Evolutionary conservation across 2,329 filamentous ascomycete species (phyloP).

Genomic region (Fusarium austroafricanum): DNA sequence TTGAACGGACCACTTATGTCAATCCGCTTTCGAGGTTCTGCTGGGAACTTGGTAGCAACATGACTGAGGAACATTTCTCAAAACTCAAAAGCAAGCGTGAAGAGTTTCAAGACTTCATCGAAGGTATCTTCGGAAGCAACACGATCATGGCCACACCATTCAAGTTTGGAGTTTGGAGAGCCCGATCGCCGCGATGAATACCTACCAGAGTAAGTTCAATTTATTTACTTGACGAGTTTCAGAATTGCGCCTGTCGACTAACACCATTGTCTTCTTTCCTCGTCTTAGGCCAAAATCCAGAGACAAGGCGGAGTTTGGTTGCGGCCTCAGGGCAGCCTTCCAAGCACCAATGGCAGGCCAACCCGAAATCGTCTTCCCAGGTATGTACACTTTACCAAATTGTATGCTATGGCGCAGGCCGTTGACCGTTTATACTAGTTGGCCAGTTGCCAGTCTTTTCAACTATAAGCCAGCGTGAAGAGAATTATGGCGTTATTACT

Average conservation of each 20-base stretch:
- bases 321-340: background rate
- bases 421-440: too few species aligned
- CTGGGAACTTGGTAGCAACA: background rate
- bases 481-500: background rate
- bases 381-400: too few species aligned
- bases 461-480: background rate
- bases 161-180: background rate
- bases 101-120: background rate
- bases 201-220: background rate
- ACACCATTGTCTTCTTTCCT: rapidly evolving
- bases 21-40: background rate
- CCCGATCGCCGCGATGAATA: background rate
- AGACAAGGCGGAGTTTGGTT: background rate
- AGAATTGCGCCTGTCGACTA: rapidly evolving
- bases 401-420: too few species aligned
- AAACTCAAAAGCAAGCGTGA: background rate
- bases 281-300: rapidly evolving
- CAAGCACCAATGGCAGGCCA: background rate
- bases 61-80: background rate
- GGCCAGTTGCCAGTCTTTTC: background rate
- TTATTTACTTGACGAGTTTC: rapidly evolving
- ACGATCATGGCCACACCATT: background rate
- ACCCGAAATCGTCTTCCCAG: background rate
- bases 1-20: background rate
- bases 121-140: background rate